Conservation (phyloP, 495 filamentous ascomycete species). For the Podospora didyma region DNA sequence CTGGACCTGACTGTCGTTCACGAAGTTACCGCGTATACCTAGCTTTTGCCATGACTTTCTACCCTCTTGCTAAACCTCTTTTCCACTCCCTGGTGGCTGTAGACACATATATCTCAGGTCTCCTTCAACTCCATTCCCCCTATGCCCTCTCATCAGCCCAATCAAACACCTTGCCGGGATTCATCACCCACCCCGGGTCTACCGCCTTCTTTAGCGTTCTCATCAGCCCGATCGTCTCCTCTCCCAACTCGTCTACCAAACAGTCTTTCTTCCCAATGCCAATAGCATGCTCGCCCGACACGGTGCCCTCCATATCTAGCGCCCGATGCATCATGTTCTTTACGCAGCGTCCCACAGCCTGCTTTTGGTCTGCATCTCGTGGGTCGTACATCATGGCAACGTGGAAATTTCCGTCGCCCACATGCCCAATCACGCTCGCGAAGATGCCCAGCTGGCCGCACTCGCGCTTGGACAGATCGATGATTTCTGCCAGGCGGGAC, state of each 20-base stretch:
- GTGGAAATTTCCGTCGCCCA: conserved; percentile 49
- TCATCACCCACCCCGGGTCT: conserved; percentile 33
- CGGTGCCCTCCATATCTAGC: conserved; percentile 36
- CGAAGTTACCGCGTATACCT: too few species aligned
- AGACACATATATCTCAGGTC: too few species aligned
- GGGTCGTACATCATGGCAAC: conserved; percentile 32
- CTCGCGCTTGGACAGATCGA: conserved; percentile 62
- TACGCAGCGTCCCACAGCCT: conserved; percentile 19
- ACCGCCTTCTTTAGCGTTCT: conserved; percentile 25
- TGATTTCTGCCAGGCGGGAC: conserved; percentile 63
- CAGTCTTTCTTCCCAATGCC: conserved; percentile 33
- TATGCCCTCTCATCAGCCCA: too few species aligned
- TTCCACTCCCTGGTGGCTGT: too few species aligned
- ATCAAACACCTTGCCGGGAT: conserved; percentile 36
- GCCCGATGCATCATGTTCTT: conserved; percentile 28
- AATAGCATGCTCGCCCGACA: conserved; percentile 35
- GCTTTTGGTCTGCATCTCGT: conserved; percentile 14
- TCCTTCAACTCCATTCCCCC: too few species aligned
- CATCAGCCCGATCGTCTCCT: conserved; percentile 30
- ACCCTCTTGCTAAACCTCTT: too few species aligned
- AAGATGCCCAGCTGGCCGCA: conserved; percentile 59
- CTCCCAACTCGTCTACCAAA: conserved; percentile 29
- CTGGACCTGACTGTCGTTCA: too few species aligned
- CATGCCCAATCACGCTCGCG: conserved; percentile 69
- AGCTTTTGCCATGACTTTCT: too few species aligned